Base-by-base conservation (phyloP, 306 rosid genomes). In the Heteromeles arbutifolia region DNA sequence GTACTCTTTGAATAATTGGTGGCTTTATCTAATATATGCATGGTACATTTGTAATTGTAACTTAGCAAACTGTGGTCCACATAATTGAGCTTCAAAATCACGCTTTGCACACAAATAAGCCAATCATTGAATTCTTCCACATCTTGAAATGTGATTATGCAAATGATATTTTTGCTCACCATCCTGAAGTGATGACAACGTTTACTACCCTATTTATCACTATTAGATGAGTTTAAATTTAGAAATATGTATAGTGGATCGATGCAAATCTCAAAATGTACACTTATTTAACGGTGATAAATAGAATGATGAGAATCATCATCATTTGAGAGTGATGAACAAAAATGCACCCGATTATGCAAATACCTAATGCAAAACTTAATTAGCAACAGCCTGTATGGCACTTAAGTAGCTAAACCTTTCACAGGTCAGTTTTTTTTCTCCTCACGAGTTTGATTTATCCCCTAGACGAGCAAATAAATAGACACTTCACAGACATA, bases 181-280 rank as follows among this genome's bases (percentile, higher is more conserved):
- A 6, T 0, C 8, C 2, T 6, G 0, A 34, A 34, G 8, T 1
- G 39, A 34, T 34, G 39, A 8, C 6, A 7, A 34, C 8, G 8
- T 34, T 34, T 2, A 34, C 2, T 1, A 34, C 1, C 8, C 0
- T 34, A 34, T 34, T 34, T 34, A 34, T 34, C 39, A 34, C 1
- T 7, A 34, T 34, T 34, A 34, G 8, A 34, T 34, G 8, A 34
- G 8, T 34, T 34, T 34, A 34, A 34, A 34, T 34, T 34, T 34
- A 0, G 0, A 6, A 1, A 34, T 6, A 34, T 0, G 0, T 34
- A 34, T 34, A 34, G 8, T 34, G 2, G 39, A 34, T 34, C 7
- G 2, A 34, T 0, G 3, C 8, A 34, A 32, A 32, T 34, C 8
- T 34, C 39, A 1, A 6, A 34, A 34, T 6, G 8, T 34, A 1